Percentiles rank a stretch among this genome's conserved stretches.
These are phyloP conservation scores for Pythium rishiriense DNA, from an alignment of 352 stramenopile genomes.

Conservation along the genomic window DNA sequence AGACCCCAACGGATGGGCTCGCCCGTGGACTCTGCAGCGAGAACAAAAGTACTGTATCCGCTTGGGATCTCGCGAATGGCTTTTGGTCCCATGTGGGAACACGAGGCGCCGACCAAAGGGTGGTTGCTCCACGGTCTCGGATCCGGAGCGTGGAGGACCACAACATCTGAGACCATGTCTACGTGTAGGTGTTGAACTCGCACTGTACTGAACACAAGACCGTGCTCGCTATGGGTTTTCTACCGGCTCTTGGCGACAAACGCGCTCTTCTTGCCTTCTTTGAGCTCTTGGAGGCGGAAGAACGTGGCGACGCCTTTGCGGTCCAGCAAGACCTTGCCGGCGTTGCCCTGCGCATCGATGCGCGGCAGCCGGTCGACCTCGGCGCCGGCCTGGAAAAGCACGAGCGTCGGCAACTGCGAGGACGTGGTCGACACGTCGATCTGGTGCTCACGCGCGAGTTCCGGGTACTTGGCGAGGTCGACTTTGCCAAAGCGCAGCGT, in stretches of 20 bases:
- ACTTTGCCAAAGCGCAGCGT: conserved; percentile 64
- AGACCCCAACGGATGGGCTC: too few relatives aligned
- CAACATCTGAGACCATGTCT: too few relatives aligned
- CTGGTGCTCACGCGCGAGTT: conserved; percentile 54
- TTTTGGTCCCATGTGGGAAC: too few relatives aligned
- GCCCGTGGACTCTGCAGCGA: too few relatives aligned
- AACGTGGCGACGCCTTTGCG: conserved; percentile 45
- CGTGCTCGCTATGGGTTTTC: too few relatives aligned
- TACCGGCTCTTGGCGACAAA: conserved; percentile 36
- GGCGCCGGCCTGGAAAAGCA: conserved; percentile 68
- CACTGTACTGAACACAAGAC: too few relatives aligned
- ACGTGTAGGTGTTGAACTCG: too few relatives aligned
- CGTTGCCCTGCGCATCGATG: conserved; percentile 53
- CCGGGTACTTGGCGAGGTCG: conserved; percentile 63
- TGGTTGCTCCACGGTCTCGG: too few relatives aligned
- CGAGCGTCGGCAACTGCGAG: conserved; percentile 68
- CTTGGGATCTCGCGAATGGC: neutral
- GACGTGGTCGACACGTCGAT: conserved; percentile 69
- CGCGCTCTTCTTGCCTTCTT: conserved; percentile 43
- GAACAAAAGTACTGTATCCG: too few relatives aligned
- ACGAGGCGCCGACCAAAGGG: too few relatives aligned
- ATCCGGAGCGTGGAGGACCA: too few relatives aligned
- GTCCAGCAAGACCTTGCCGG: conserved; percentile 65
- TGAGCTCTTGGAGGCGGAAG: conserved; percentile 58
- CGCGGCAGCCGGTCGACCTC: conserved; percentile 57